Evolutionary conservation across 495 filamentous ascomycete species (phyloP).

Genomic region (Saxophila tyrrhenica): DNA sequence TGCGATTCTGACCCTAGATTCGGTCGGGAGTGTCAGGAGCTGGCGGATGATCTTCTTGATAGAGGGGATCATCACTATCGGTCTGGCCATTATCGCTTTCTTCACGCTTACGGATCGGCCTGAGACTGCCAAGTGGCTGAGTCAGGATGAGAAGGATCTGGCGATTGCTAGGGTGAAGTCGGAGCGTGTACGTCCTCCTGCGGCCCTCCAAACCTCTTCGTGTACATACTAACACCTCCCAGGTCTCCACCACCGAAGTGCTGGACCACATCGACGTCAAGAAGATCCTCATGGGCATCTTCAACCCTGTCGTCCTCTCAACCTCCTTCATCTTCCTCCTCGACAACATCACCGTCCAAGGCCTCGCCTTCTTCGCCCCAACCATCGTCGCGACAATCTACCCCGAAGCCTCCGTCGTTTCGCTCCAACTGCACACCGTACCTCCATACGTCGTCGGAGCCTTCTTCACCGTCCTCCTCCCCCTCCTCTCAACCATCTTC

Average conservation of each 20-base stretch:
- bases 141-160: slow-evolving; percentile 21
- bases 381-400: slow-evolving; percentile 60
- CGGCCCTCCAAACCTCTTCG: neutral
- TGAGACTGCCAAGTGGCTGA: slow-evolving; percentile 29
- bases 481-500: slow-evolving; percentile 47
- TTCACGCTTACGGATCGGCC: slow-evolving; percentile 57
- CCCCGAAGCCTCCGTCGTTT: slow-evolving; percentile 41
- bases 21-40: slow-evolving; percentile 46
- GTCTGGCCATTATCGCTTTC: slow-evolving; percentile 49
- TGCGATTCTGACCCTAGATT: slow-evolving; percentile 61
- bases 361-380: slow-evolving; percentile 58
- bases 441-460: slow-evolving; percentile 61
- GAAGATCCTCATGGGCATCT: slow-evolving; percentile 40
- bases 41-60: slow-evolving; percentile 62
- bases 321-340: slow-evolving; percentile 42
- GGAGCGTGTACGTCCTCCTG: slow-evolving; percentile 34
- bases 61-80: slow-evolving; percentile 55
- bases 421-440: slow-evolving; percentile 59
- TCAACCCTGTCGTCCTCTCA: slow-evolving; percentile 38
- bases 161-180: slow-evolving; percentile 39
- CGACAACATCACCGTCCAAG: slow-evolving; percentile 45
- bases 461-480: slow-evolving; percentile 53
- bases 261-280: slow-evolving; percentile 38
- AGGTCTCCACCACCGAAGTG: slow-evolving; percentile 49
- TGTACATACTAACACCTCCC: neutral